Evolutionary conservation across 805 yeast genomes (phyloP).

Genomic region (Starmerella sirachaensis): DNA sequence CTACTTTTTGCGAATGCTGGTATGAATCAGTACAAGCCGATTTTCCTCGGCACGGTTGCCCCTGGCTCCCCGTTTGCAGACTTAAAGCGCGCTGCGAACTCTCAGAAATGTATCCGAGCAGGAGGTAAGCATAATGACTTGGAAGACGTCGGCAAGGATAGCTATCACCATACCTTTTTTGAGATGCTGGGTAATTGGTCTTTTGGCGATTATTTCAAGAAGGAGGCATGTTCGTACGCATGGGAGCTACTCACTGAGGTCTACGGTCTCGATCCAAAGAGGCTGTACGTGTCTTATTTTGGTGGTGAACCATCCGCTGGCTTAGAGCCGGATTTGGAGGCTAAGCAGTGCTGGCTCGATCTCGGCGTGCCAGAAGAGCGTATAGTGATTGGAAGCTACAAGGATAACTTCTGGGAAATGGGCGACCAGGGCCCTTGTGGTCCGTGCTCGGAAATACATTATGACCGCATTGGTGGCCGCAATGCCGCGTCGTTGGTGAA

Average conservation of each 20-base stretch:
- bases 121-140: conserved; percentile 97
- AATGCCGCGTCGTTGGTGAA: conserved; percentile 85
- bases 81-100: conserved; percentile 81
- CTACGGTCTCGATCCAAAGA: conserved; percentile 63
- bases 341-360: conserved; percentile 70
- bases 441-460: conserved; percentile 96
- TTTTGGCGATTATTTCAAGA: conserved; percentile 95
- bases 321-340: conserved; percentile 86
- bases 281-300: conserved; percentile 90
- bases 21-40: conserved; percentile 98
- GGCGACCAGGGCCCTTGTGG: conserved; percentile 99
- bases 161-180: conserved; percentile 96
- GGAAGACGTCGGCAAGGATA: conserved; percentile 96
- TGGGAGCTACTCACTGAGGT: conserved; percentile 87
- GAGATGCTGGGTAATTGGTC: conserved; percentile 99
- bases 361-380: conserved; percentile 88
- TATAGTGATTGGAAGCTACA: conserved; percentile 78
- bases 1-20: conserved; percentile 96
- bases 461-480: conserved; percentile 97
- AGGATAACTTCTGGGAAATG: conserved; percentile 99
- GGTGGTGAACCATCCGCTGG: conserved; percentile 83
- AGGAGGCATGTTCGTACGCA: conserved; percentile 76
- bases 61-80: conserved; percentile 79
- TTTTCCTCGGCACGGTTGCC: conserved; percentile 92
- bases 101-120: conserved; percentile 97